Evolutionary conservation across 2,329 filamentous ascomycete species (phyloP).

Genomic region (Penicillium sp.): DNA sequence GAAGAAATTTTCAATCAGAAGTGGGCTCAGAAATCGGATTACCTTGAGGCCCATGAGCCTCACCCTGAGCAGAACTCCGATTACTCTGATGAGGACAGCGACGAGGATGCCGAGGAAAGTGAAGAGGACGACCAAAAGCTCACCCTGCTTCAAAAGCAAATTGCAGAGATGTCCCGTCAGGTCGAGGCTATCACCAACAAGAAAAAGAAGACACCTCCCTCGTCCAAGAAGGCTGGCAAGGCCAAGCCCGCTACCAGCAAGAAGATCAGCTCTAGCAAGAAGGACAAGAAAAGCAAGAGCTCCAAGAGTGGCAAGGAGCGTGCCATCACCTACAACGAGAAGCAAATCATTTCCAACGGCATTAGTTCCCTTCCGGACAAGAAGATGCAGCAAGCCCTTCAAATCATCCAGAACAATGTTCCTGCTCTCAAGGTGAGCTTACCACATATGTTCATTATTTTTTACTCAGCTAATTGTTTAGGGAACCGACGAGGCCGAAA

Average conservation of each 20-base stretch:
- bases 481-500: conserved; percentile 49
- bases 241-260: conserved; percentile 35
- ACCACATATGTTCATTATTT: neutral
- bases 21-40: conserved; percentile 77
- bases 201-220: conserved; percentile 60
- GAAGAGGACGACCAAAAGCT: conserved; percentile 66
- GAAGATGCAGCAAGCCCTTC: conserved; percentile 78
- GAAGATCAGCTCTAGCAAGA: conserved; percentile 49
- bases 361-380: conserved; percentile 77
- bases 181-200: conserved; percentile 58
- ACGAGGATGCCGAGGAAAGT: conserved; percentile 71
- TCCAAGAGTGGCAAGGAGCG: conserved; percentile 56
- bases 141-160: conserved; percentile 66
- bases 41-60: conserved; percentile 74
- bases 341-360: conserved; percentile 84
- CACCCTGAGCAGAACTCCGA: conserved; percentile 65
- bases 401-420: conserved; percentile 85
- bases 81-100: conserved; percentile 67
- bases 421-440: conserved; percentile 64
- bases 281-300: conserved; percentile 47
- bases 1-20: conserved; percentile 73
- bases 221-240: conserved; percentile 49
- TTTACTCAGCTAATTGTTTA: conserved; percentile 9
- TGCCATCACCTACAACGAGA: conserved; percentile 75
- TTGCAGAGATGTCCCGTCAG: conserved; percentile 73